phyloP scores from a whole-genome alignment of 2,329 filamentous ascomycete genomes.

The Xylariales sp. region DNA sequence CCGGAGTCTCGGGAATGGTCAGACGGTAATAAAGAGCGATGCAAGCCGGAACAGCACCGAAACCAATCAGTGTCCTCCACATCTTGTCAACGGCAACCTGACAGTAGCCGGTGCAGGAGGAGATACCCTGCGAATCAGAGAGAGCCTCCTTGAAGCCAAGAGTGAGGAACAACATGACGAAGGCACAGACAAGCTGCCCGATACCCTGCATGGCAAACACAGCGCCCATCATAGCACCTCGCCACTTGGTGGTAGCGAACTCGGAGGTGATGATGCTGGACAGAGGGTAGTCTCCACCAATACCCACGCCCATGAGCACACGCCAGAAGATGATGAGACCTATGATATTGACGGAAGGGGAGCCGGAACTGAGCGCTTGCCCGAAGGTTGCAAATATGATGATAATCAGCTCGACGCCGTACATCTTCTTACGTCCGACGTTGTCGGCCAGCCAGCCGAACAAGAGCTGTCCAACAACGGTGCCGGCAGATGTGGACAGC shows the following conservation, averaged over 20 bases:
- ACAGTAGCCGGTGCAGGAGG: slow-evolving; percentile 60
- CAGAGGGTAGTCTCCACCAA: slow-evolving; percentile 76
- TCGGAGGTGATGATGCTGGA: slow-evolving; percentile 82
- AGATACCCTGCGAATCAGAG: slow-evolving; percentile 41
- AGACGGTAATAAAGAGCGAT: slow-evolving; percentile 75
- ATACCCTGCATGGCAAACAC: slow-evolving; percentile 88
- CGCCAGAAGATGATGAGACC: slow-evolving; percentile 76
- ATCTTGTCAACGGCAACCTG: slow-evolving; percentile 76
- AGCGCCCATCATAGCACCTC: slow-evolving; percentile 81
- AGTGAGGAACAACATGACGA: slow-evolving; percentile 72
- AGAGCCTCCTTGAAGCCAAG: slow-evolving; percentile 66
- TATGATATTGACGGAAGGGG: slow-evolving; percentile 57
- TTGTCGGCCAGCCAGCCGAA: slow-evolving; percentile 77
- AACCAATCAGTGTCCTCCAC: slow-evolving; percentile 78
- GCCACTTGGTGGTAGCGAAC: slow-evolving; percentile 80
- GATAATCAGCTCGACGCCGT: slow-evolving; percentile 74
- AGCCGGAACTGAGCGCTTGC: slow-evolving; percentile 62
- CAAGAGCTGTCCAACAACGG: slow-evolving; percentile 74
- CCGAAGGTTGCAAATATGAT: slow-evolving; percentile 76
- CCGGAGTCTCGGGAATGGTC: slow-evolving; percentile 79
- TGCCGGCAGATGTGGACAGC: slow-evolving; percentile 76
- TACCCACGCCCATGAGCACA: slow-evolving; percentile 68
- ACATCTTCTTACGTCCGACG: slow-evolving; percentile 66
- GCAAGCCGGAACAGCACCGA: slow-evolving; percentile 74
- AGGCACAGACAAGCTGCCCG: slow-evolving; percentile 70